phyloP scores from a whole-genome alignment of 495 filamentous ascomycete genomes.

The Penicillium robsamsonii region DNA sequence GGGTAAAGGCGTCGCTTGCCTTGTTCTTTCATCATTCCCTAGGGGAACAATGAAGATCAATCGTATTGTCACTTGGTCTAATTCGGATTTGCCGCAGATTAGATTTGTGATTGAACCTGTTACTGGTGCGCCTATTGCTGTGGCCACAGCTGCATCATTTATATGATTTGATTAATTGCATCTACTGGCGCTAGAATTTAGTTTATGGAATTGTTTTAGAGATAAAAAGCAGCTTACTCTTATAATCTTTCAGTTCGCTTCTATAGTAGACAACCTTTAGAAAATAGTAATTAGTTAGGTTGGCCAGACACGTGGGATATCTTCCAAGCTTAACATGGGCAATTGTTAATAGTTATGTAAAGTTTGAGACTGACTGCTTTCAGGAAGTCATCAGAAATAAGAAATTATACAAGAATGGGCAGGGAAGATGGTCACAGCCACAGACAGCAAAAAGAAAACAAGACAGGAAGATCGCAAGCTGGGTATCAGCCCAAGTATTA shows the following conservation, averaged over 20 bases:
- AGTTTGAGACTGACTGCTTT: neutral
- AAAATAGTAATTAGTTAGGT: too few species aligned
- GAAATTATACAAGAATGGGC: neutral
- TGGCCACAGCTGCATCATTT: neutral
- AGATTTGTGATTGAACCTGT: conserved; percentile 2
- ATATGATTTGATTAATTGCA: neutral
- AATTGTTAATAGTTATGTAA: too few species aligned
- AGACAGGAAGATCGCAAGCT: neutral
- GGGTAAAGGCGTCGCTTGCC: neutral
- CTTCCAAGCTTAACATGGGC: too few species aligned
- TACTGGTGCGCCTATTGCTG: neutral
- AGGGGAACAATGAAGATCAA: neutral
- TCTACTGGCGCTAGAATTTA: neutral
- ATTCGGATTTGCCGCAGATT: neutral
- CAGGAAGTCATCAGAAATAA: neutral
- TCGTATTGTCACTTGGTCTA: neutral
- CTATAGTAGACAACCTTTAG: neutral
- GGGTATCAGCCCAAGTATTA: neutral
- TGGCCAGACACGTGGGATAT: neutral
- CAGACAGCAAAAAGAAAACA: neutral
- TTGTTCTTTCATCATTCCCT: neutral
- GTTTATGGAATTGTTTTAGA: neutral
- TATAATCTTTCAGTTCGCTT: neutral
- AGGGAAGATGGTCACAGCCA: neutral
- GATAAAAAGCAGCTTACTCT: neutral